Evolutionary conservation across 768 basidiomycete genomes (phyloP).

Genomic region (Trametes gibbosa): DNA sequence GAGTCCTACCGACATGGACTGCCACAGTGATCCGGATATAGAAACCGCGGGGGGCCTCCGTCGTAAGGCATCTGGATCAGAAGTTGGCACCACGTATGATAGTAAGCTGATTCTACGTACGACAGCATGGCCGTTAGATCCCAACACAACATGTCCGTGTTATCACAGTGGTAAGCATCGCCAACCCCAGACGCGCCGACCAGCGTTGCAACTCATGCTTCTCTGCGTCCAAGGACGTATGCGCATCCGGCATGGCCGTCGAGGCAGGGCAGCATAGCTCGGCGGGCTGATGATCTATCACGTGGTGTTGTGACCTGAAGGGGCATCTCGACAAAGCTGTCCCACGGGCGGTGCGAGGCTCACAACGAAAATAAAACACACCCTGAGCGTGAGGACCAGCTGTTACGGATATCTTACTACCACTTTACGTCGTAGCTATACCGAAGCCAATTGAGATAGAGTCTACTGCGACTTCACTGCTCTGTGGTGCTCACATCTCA

Average conservation of each 20-base stretch:
- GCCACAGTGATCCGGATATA: slow-evolving; percentile 10
- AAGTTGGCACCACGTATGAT: slow-evolving; percentile 12
- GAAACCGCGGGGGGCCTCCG: slow-evolving; percentile 10
- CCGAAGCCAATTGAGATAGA: too few species aligned
- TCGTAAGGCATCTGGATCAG: slow-evolving; percentile 15
- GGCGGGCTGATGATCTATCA: slow-evolving; percentile 17
- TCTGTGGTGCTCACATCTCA: not conserved
- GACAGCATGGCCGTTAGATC: not conserved
- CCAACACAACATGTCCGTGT: slow-evolving; percentile 6
- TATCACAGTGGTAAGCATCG: slow-evolving; percentile 9
- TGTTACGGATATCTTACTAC: not conserved
- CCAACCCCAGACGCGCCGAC: not conserved
- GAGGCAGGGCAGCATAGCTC: slow-evolving; percentile 18
- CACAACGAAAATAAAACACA: not conserved
- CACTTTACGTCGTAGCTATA: not conserved
- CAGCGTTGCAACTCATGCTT: not conserved
- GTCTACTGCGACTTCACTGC: not conserved
- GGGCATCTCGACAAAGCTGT: slow-evolving; percentile 17
- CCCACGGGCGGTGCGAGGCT: slow-evolving; percentile 1
- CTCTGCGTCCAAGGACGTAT: not conserved
- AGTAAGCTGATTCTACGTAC: slow-evolving; percentile 16
- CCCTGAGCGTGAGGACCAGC: not conserved
- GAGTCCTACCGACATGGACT: slow-evolving; percentile 7
- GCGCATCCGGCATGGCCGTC: not conserved
- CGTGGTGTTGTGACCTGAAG: slow-evolving; percentile 13